Evolutionary conservation across 1,284 basidiomycete genomes (phyloP).

Genomic region (Trametes pubescens): DNA sequence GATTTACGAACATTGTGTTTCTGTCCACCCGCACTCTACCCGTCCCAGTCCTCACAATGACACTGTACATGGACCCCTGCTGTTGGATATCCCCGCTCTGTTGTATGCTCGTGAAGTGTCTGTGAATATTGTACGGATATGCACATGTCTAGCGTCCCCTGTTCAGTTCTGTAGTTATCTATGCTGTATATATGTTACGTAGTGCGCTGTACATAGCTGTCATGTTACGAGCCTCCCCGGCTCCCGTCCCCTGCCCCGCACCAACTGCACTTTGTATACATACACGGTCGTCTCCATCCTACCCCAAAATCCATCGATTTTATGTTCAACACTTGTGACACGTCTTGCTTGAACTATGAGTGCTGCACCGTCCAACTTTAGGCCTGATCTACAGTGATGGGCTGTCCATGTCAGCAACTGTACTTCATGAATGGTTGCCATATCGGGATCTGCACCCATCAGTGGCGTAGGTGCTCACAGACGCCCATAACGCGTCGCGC

Average conservation of each 20-base stretch:
- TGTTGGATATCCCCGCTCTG: constrained; percentile 7
- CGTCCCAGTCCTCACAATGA: background rate
- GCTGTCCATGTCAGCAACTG: background rate
- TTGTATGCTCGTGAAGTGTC: constrained; percentile 15
- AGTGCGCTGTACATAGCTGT: constrained; percentile 15
- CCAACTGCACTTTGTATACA: too few relatives aligned
- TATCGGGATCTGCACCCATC: constrained; percentile 1
- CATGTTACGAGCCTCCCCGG: constrained; percentile 19
- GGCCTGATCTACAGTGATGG: constrained; percentile 22
- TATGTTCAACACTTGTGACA: constrained; percentile 6
- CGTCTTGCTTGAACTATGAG: background rate
- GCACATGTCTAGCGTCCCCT: background rate
- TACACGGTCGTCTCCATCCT: background rate
- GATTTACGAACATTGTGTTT: background rate
- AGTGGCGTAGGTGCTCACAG: constrained; percentile 15
- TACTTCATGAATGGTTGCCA: constrained; percentile 2
- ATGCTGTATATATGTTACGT: constrained; percentile 32
- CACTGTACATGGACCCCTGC: constrained; percentile 3
- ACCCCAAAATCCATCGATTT: background rate
- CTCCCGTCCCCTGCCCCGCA: background rate
- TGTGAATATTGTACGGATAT: constrained; percentile 17
- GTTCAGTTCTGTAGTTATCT: constrained; percentile 23
- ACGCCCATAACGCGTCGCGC: constrained; percentile 12
- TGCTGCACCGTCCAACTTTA: constrained; percentile 5
- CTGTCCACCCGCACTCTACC: background rate